Base-by-base conservation (phyloP, 1,139 yeast genomes). In the Diutina neorugosa region DNA sequence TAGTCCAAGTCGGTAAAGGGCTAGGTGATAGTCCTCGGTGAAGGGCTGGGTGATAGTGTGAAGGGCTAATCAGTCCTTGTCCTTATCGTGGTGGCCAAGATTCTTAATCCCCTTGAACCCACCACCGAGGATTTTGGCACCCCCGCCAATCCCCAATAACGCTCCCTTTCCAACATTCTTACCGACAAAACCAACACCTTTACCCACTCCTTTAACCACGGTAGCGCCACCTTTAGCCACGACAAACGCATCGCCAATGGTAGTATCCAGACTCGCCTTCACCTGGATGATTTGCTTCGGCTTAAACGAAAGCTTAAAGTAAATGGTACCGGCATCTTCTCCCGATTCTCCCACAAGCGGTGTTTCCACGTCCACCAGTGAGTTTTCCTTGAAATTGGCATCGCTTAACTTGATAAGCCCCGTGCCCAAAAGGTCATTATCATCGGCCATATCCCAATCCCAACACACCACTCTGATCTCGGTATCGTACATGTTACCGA, bases 391-490 rank as follows among this genome's bases (percentile, higher is more conserved):
- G 60, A 84, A 83, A 16, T 46, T 27, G 47, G 93, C 73, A 12
- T 82, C 80, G 0, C 78, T 67, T 57, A 93, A 69, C 18, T 80
- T 76, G 55, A 90, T 65, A 27, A 63, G 61, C n/a, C 84, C 89
- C 41, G 70, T 70, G 54, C 98, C 96, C 55, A 93, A 74, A 56
- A 77, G 73, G 66, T 93, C 98, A 66, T 93, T 94, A 57, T 83
- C 88, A 31, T 86, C 82, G 57, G 96, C 96, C 59, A 91, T 80
- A 68, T 93, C 98, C 96, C 97, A 91, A 65, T 93, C 98, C 61
- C 66, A 76, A 37, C 87, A 81, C 54, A 75, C 78, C 52, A 87
- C 73, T 55, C 71, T 70, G 55, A 91, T 67, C 4, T 68, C 66
- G 12, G 89, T 80, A 63, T 81, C 82, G 54, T 77, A 80, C 62